Evolutionary conservation across 306 rosid species (phyloP).

Genomic region (Malus sylvestris): DNA sequence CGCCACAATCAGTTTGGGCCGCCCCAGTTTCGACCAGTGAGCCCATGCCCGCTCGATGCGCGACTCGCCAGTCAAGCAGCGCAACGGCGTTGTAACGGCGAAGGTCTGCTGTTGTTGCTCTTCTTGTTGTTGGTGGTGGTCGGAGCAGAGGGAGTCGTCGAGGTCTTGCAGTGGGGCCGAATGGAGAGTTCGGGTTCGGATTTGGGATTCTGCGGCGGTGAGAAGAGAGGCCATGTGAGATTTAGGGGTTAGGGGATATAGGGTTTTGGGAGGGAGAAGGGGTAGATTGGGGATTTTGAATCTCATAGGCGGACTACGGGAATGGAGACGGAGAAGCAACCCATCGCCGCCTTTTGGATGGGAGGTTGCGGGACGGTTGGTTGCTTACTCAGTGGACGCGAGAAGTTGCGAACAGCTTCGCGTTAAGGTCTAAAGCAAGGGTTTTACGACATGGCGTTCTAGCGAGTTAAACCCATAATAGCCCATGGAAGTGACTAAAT

Average conservation of each 20-base stretch:
- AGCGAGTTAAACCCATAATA: not conserved
- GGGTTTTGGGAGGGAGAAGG: conserved; percentile 5
- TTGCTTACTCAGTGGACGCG: not conserved
- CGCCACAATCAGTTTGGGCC: conserved; percentile 78
- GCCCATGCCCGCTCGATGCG: conserved; percentile 73
- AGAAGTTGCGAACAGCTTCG: not conserved
- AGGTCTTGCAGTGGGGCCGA: conserved; percentile 23
- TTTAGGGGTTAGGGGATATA: not conserved
- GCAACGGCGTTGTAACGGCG: conserved; percentile 9
- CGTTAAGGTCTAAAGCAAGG: not conserved
- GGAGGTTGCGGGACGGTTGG: not conserved
- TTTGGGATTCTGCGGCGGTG: not conserved
- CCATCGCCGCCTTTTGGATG: conserved; percentile 1
- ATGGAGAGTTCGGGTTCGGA: conserved; percentile 14
- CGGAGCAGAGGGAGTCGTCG: conserved; percentile 36
- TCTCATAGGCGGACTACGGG: conserved; percentile 52
- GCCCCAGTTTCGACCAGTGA: conserved; percentile 76
- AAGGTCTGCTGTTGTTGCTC: not conserved
- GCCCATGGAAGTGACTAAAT: not conserved
- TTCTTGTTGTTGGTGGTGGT: conserved; percentile 7
- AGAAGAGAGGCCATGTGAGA: conserved; percentile 41
- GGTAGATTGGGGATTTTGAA: conserved; percentile 26
- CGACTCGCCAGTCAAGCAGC: conserved; percentile 40
- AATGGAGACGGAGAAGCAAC: not conserved
- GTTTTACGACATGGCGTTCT: not conserved